Conservation (phyloP, 495 filamentous ascomycete species). For the Penicillium lividum region DNA sequence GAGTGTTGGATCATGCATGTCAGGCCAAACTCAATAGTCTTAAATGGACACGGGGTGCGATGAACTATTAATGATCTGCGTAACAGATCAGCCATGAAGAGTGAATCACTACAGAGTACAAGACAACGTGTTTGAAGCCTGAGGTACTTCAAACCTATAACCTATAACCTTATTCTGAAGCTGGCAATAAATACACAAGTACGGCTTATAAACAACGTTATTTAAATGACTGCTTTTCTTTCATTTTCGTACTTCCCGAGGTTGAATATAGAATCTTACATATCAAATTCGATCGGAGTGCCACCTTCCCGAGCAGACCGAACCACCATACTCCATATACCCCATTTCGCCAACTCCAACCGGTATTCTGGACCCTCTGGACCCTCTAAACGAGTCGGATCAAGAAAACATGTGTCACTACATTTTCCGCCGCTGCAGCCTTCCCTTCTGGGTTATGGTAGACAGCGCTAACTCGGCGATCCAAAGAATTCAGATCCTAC, state of each 20-base stretch:
- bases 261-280: not conserved
- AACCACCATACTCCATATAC: not conserved
- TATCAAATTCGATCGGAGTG: slow-evolving; percentile 19
- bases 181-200: not conserved
- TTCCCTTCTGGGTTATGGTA: slow-evolving; percentile 19
- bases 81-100: not conserved
- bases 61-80: slow-evolving; percentile 15
- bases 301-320: slow-evolving; percentile 15
- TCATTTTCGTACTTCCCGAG: not conserved
- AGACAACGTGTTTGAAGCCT: not conserved
- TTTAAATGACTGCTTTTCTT: not conserved
- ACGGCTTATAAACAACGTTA: not conserved
- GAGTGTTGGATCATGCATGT: not conserved
- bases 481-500: slow-evolving; percentile 4
- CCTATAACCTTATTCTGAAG: too few relatives aligned
- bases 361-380: slow-evolving; percentile 1
- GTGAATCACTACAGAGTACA: not conserved
- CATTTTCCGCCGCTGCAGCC: slow-evolving; percentile 9
- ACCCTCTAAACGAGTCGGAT: not conserved
- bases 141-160: not conserved
- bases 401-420: slow-evolving; percentile 16
- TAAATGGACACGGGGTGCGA: not conserved
- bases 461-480: slow-evolving; percentile 14
- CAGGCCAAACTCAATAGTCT: slow-evolving; percentile 1
- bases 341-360: not conserved